Evolutionary conservation across 2,329 filamentous ascomycete genomes (phyloP), one percentile per base, ranked within the genome.

Genomic region (Pyrenophora graminea): DNA sequence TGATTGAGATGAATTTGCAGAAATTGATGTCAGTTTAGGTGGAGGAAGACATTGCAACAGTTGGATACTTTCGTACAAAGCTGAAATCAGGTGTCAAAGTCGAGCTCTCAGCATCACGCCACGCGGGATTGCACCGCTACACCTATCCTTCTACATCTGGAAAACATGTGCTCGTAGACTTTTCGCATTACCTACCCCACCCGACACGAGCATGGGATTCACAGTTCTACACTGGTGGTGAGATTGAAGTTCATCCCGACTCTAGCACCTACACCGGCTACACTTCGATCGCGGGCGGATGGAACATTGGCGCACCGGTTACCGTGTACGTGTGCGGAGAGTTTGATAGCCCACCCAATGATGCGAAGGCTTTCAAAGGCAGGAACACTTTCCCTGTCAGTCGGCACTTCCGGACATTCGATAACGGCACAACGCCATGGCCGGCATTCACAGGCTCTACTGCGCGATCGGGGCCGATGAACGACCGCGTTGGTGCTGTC

Each of bases 401-500:
- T 34, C 64, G 70, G 1, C 65, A 72, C 39, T 73, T 68, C 33
- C 57, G 70, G 2, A 62, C 55, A 6, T 70, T 67, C 21, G 54
- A 68, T 27, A 72, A 72, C 44, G 63, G 33, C 4, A 69, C 63
- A 5, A 64, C 56, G 8, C 69, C 69, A 8, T 40, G 59, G 7
- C 69, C 70, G 3, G 70, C 63, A 2, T 73, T 60, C 21, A 62
- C 59, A 1, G 68, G 66, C 3, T 56, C 51, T 1, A 56, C 39
- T 13, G 67, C 70, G 4, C 61, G 63, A 3, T 68, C 69, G 8
- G 70, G 70, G 3, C 68, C 67, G 4, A 33, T 69, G 38, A 63
- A 61, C 23, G 60, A 82, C 52, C 77, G 80, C 8, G 71, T 83
- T 1, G 80, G 80, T 1, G 80, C 79, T 0, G 58, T 83, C 1